Evolutionary conservation across 768 basidiomycete genomes (phyloP).

Genomic region (Pleurotus cornucopiae): DNA sequence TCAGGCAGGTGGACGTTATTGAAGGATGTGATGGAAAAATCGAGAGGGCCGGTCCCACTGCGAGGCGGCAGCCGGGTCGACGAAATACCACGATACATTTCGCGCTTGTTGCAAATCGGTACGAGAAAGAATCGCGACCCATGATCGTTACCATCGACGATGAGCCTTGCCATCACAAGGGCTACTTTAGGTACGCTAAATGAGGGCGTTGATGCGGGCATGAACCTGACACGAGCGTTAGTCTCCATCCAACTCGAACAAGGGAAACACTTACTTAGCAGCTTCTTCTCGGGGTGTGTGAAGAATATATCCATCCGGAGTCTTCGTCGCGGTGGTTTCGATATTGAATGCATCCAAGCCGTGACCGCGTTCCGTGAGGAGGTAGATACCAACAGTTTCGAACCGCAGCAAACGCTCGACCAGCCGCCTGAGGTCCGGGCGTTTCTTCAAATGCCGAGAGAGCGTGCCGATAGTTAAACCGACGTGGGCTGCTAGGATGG

Average conservation of each 20-base stretch:
- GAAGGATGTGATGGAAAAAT: slow-evolving; percentile 55
- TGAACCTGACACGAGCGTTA: slow-evolving; percentile 35
- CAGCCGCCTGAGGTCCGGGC: slow-evolving; percentile 46
- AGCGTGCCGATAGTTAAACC: slow-evolving; percentile 53
- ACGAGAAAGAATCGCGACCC: slow-evolving; percentile 54
- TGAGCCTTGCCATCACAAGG: slow-evolving; percentile 51
- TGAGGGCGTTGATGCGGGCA: slow-evolving; percentile 52
- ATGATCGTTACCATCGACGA: slow-evolving; percentile 45
- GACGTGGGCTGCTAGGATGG: slow-evolving; percentile 47
- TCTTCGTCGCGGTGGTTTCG: slow-evolving; percentile 56
- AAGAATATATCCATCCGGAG: slow-evolving; percentile 45
- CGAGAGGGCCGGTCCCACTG: slow-evolving; percentile 49
- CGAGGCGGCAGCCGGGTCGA: slow-evolving; percentile 48
- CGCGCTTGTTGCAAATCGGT: slow-evolving; percentile 45
- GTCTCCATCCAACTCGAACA: neutral
- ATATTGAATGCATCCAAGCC: slow-evolving; percentile 59
- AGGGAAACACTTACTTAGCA: slow-evolving; percentile 40
- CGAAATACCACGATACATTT: slow-evolving; percentile 50
- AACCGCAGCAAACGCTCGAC: slow-evolving; percentile 48
- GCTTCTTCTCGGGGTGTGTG: slow-evolving; percentile 56
- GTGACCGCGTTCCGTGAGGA: slow-evolving; percentile 54
- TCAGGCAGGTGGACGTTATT: slow-evolving; percentile 47
- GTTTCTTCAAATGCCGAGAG: slow-evolving; percentile 40
- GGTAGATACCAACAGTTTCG: slow-evolving; percentile 49
- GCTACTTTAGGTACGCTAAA: slow-evolving; percentile 54